Conservation (phyloP, 2,329 filamentous ascomycete genomes). For the Venturia oleaginea region DNA sequence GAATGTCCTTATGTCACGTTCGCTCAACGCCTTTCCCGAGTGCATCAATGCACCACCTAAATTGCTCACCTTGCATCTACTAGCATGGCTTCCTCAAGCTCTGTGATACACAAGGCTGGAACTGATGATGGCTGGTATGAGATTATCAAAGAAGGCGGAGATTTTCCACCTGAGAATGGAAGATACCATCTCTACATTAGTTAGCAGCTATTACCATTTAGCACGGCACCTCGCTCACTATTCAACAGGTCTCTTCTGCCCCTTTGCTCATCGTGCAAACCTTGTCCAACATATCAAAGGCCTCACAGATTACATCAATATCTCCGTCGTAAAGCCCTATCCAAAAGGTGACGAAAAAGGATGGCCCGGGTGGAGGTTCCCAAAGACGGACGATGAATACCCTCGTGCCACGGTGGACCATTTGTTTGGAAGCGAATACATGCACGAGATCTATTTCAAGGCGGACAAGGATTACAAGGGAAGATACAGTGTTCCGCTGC, state of each 20-base stretch:
- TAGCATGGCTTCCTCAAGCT: background rate
- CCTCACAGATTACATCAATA: conserved; percentile 70
- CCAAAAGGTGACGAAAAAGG: conserved; percentile 47
- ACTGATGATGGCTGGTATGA: conserved; percentile 12
- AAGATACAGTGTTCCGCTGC: conserved; percentile 77
- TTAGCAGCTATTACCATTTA: conserved; percentile 46
- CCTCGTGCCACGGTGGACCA: conserved; percentile 54
- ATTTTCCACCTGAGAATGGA: conserved; percentile 76
- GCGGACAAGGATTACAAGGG: conserved; percentile 63
- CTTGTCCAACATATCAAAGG: conserved; percentile 88
- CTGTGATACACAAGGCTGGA: conserved; percentile 1
- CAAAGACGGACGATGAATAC: conserved; percentile 51
- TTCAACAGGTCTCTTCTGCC: conserved; percentile 49
- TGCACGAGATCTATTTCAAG: conserved; percentile 75
- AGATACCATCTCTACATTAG: conserved; percentile 92
- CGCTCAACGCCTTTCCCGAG: background rate
- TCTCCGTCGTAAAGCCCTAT: conserved; percentile 88
- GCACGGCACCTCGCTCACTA: background rate
- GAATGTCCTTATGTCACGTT: background rate
- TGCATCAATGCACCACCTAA: background rate
- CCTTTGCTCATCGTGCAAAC: conserved; percentile 81
- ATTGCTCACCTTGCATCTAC: background rate
- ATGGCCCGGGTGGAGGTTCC: conserved; percentile 67
- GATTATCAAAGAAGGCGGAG: conserved; percentile 42
- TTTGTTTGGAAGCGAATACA: conserved; percentile 52